Evolutionary conservation across 2,329 filamentous ascomycete genomes (phyloP).

Genomic region (Aspergillus caelatus): DNA sequence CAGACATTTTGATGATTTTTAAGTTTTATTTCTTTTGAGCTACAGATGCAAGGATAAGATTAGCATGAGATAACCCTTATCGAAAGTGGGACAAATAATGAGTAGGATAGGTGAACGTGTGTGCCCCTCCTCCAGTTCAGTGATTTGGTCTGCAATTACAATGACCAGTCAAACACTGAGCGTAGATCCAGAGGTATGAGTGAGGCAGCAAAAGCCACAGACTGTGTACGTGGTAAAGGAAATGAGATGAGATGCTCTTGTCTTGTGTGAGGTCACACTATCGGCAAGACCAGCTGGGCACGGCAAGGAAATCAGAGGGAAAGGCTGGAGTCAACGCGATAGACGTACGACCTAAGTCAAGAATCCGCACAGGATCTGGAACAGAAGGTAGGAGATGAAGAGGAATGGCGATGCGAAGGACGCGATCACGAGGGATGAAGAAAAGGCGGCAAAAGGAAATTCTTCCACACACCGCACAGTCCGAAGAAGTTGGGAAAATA

Average conservation of each 20-base stretch:
- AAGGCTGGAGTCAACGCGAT: conserved; percentile 1
- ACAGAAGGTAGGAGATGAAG: conserved; percentile 3
- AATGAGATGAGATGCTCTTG: not conserved
- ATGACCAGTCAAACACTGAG: not conserved
- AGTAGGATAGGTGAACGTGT: not conserved
- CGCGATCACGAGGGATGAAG: conserved; percentile 20
- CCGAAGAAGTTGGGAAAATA: conserved; percentile 17
- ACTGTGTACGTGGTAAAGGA: not conserved
- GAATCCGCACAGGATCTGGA: conserved; percentile 6
- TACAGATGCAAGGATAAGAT: conserved; percentile 4
- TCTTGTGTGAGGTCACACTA: not conserved
- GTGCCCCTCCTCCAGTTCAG: not conserved
- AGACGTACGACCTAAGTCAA: conserved; percentile 17
- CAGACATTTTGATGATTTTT: conserved; percentile 71
- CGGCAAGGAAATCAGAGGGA: not conserved
- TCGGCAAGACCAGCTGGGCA: not conserved
- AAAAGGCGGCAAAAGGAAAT: conserved; percentile 23
- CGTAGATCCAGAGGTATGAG: not conserved
- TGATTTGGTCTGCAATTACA: not conserved
- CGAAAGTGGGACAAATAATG: not conserved
- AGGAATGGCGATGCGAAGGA: conserved; percentile 14
- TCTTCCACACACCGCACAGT: conserved; percentile 29
- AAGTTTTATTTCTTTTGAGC: conserved; percentile 52
- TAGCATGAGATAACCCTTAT: conserved; percentile 15
- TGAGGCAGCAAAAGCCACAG: not conserved